These are phyloP conservation scores for Auriscalpium orientale DNA, from an alignment of 768 basidiomycete species.

Conservation along the genomic window DNA sequence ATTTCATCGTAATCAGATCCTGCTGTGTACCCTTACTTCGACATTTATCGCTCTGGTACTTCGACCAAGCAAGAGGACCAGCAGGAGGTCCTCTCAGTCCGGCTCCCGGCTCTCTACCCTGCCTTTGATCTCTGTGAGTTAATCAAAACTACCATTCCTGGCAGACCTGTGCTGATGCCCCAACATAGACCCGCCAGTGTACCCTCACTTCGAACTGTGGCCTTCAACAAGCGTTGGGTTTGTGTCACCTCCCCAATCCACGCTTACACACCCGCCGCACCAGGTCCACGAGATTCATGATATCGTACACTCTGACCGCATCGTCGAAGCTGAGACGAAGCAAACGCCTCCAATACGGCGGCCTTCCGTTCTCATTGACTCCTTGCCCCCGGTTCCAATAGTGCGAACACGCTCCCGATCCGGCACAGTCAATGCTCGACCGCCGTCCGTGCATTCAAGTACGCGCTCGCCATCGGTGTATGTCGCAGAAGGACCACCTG, in stretches of 20 bases:
- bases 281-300: too few relatives aligned
- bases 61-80: background rate
- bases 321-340: too few relatives aligned
- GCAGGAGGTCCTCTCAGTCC: background rate
- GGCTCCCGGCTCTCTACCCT: slow-evolving; percentile 16
- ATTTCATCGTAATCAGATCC: background rate
- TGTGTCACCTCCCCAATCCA: too few relatives aligned
- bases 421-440: slow-evolving; percentile 9
- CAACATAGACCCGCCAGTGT: slow-evolving; percentile 18
- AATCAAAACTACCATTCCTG: background rate
- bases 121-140: slow-evolving; percentile 19
- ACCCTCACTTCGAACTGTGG: slow-evolving; percentile 21
- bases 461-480: slow-evolving; percentile 3
- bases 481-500: slow-evolving; percentile 7
- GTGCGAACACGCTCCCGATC: slow-evolving; percentile 13
- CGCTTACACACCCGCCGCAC: too few relatives aligned
- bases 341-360: too few relatives aligned
- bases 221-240: background rate
- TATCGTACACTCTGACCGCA: too few relatives aligned
- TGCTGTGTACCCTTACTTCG: slow-evolving; percentile 20
- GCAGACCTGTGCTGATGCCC: too few relatives aligned
- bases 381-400: background rate
- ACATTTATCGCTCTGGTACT: slow-evolving; percentile 15
- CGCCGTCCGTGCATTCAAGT: slow-evolving; percentile 3
- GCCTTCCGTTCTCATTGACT: background rate